phyloP scores from a whole-genome alignment of 306 rosid genomes.

The Betula pendula region DNA sequence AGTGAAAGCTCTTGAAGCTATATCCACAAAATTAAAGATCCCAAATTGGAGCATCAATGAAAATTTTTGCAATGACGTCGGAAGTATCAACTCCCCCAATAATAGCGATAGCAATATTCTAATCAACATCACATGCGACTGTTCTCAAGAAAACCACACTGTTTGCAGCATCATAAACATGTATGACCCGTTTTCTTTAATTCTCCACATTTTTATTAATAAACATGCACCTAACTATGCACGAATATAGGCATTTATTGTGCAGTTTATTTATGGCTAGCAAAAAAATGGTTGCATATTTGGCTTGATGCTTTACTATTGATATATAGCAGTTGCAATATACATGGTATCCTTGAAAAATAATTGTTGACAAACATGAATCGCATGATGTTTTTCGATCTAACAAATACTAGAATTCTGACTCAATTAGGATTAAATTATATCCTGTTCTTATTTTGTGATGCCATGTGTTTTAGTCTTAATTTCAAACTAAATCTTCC shows the following conservation, averaged over 20 bases:
- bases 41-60: conserved; percentile 46
- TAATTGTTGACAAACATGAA: neutral
- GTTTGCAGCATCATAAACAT: conserved; percentile 57
- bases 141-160: conserved; percentile 41
- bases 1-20: conserved; percentile 49
- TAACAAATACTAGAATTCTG: neutral
- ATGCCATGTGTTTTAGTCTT: no score
- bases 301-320: no score
- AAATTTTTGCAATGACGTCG: conserved; percentile 35
- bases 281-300: no score
- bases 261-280: neutral
- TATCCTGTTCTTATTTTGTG: no score
- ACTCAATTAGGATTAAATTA: no score
- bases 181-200: conserved; percentile 35
- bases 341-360: no score
- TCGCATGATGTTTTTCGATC: neutral
- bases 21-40: conserved; percentile 44
- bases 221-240: neutral
- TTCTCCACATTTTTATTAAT: neutral
- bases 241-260: neutral
- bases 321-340: no score
- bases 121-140: conserved; percentile 55
- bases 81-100: conserved; percentile 14
- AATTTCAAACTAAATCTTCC: no score
- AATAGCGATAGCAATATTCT: neutral